A percentile compares a stretch with the other conserved stretches of the same genome.
phyloP scores from a whole-genome alignment of 2,329 filamentous ascomycete species.

The Aspergillus eucalypticola region DNA sequence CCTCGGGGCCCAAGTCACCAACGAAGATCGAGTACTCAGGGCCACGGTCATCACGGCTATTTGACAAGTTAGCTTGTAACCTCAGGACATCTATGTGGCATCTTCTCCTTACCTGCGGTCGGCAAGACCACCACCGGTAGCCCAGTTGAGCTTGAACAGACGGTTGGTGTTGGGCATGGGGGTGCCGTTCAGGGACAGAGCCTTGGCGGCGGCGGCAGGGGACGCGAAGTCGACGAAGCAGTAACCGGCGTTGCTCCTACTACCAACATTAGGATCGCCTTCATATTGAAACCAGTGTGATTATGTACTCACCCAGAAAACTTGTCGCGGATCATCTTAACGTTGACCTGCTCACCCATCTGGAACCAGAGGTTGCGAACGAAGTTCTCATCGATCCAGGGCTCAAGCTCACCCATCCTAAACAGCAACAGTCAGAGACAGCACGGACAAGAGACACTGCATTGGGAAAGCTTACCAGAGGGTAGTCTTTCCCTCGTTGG shows the following conservation, averaged over 20 bases:
- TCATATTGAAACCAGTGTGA: conserved; percentile 12
- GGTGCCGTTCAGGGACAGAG: conserved; percentile 82
- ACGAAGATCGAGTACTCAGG: conserved; percentile 98
- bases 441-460: background rate
- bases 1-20: conserved; percentile 93
- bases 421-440: conserved; percentile 5
- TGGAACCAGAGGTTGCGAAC: conserved; percentile 93
- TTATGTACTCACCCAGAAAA: conserved; percentile 77
- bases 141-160: conserved; percentile 99
- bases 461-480: conserved; percentile 51
- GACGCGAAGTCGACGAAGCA: conserved; percentile 94
- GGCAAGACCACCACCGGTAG: conserved; percentile 89
- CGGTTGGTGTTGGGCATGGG: conserved; percentile 91
- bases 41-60: conserved; percentile 81
- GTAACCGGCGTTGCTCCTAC: conserved; percentile 87
- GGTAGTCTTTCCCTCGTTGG: conserved; percentile 58
- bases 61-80: background rate
- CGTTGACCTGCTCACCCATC: conserved; percentile 91
- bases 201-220: conserved; percentile 84
- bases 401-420: conserved; percentile 99
- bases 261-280: conserved; percentile 44
- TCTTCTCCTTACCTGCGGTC: conserved; percentile 71
- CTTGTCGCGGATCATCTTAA: conserved; percentile 99
- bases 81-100: background rate
- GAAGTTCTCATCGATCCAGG: conserved; percentile 99